Evolutionary conservation across 345 rosid genomes (phyloP).

Genomic region (Aquilaria malaccensis): DNA sequence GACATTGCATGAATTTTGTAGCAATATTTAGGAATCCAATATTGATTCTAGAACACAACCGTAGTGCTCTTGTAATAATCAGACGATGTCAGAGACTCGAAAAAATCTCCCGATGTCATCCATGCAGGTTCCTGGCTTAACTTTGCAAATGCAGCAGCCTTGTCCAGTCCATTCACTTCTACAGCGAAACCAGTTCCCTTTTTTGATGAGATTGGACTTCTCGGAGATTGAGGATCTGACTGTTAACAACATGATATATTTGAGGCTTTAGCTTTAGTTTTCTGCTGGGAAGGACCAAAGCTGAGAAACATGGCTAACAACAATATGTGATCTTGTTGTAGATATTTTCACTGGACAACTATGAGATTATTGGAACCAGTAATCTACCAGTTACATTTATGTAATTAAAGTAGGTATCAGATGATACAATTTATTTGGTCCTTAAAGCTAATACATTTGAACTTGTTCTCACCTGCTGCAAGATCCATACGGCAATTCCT

Average conservation of each 20-base stretch:
- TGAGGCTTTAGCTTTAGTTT: not conserved
- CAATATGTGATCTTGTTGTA: no score
- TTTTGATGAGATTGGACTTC: conserved; percentile 34
- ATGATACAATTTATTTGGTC: no score
- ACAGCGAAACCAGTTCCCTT: conserved; percentile 42
- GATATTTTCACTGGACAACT: no score
- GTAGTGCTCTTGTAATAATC: conserved; percentile 71
- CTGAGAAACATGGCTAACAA: no score
- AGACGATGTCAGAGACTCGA: conserved; percentile 76
- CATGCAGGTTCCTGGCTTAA: conserved; percentile 72
- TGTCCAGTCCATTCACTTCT: conserved; percentile 41
- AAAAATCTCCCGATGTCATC: conserved; percentile 82
- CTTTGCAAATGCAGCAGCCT: conserved; percentile 31
- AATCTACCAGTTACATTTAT: no score
- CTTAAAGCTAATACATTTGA: not conserved
- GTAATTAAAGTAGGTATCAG: no score
- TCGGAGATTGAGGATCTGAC: conserved; percentile 94
- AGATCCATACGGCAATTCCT: conserved; percentile 94
- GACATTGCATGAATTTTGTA: not conserved
- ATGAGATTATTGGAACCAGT: no score
- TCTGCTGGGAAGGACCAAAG: not conserved
- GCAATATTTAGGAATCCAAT: conserved; percentile 1
- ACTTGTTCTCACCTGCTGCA: conserved; percentile 64
- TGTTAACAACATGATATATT: conserved; percentile 19
- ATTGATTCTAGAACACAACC: conserved; percentile 30